Conservation (phyloP, 495 filamentous ascomycete genomes). For the Penicillium steckii region DNA sequence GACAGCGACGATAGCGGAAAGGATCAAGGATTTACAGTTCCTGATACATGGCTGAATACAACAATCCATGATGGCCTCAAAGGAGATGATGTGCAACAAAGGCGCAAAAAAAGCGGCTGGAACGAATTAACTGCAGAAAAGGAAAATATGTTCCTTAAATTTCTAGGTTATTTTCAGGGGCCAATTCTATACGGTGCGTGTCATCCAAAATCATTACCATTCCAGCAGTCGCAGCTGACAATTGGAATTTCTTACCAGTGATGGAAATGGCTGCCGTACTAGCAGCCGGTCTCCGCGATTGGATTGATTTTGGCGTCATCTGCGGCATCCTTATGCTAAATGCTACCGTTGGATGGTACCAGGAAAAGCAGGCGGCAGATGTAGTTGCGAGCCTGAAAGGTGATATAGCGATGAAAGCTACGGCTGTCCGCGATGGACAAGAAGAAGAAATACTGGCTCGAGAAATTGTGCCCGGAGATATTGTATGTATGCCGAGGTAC, state of each 20-base stretch:
- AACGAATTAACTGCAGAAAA: conserved; percentile 75
- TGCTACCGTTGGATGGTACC: conserved; percentile 76
- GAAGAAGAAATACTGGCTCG: conserved; percentile 69
- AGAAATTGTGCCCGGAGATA: conserved; percentile 76
- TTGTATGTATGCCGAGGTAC: conserved; percentile 50
- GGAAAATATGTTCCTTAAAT: conserved; percentile 68
- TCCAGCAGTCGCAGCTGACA: neutral
- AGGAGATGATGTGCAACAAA: too few relatives aligned
- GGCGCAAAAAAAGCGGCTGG: conserved; percentile 66
- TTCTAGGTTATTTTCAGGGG: conserved; percentile 73
- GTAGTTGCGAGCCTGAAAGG: conserved; percentile 77
- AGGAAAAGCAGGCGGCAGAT: conserved; percentile 81
- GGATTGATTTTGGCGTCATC: conserved; percentile 83
- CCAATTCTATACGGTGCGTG: conserved; percentile 78
- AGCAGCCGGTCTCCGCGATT: conserved; percentile 71
- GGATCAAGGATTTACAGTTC: too few relatives aligned
- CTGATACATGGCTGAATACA: too few relatives aligned
- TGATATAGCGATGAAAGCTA: conserved; percentile 74
- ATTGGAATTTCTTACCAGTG: conserved; percentile 44
- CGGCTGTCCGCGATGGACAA: conserved; percentile 62
- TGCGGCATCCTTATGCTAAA: conserved; percentile 76
- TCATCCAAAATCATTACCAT: neutral
- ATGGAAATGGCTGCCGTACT: conserved; percentile 79
- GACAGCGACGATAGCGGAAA: too few relatives aligned
- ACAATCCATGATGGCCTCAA: too few relatives aligned